Conservation (phyloP, 495 filamentous ascomycete genomes). For the Cladorrhinum samala region DNA sequence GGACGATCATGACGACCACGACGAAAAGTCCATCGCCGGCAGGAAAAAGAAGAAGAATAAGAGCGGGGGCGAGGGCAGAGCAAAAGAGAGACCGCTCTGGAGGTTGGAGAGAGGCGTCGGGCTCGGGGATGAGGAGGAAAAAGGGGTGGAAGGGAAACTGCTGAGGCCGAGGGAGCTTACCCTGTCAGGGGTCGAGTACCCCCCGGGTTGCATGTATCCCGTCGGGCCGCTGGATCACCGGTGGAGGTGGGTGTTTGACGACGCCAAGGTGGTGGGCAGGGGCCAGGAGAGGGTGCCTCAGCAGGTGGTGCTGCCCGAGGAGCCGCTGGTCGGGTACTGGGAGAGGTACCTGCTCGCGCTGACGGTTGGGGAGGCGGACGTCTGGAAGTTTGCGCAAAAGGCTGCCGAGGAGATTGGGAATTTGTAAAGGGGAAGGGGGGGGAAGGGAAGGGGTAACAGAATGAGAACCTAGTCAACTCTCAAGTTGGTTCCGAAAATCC, state of each 20-base stretch:
- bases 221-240: conserved; percentile 13
- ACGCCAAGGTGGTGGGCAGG: conserved; percentile 5
- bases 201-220: conserved; percentile 15
- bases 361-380: conserved; percentile 21
- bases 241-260: conserved; percentile 27
- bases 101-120: conserved; percentile 7
- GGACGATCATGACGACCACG: background rate
- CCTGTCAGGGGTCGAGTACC: conserved; percentile 12
- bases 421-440: background rate
- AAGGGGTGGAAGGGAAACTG: background rate
- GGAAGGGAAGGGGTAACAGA: no score
- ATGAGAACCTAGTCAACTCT: no score
- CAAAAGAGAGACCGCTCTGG: conserved; percentile 13
- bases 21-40: background rate
- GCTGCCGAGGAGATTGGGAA: background rate
- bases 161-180: conserved; percentile 10
- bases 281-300: conserved; percentile 18
- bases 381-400: conserved; percentile 20
- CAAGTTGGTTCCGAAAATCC: no score
- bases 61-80: background rate
- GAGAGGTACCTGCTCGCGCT: conserved; percentile 23
- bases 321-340: conserved; percentile 30
- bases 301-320: conserved; percentile 18
- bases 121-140: background rate
- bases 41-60: background rate